Percentiles rank a stretch among this genome's conserved stretches.
phyloP scores from a whole-genome alignment of 2,329 filamentous ascomycete genomes.

The Aspergillus sp. region DNA sequence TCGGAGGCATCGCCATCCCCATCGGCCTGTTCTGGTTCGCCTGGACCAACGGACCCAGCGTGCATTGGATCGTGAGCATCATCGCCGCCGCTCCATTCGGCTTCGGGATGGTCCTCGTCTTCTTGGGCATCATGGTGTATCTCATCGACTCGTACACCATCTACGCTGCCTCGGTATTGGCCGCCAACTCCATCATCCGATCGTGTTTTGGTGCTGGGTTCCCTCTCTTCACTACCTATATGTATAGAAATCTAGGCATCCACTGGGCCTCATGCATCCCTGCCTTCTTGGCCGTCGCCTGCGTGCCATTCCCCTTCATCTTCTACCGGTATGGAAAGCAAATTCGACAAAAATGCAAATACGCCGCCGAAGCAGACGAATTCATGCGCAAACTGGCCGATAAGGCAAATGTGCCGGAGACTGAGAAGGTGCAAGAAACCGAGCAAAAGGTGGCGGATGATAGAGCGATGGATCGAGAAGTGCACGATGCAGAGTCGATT shows the following conservation, averaged over 20 bases:
- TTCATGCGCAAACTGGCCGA: conserved; percentile 12
- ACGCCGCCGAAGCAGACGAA: not conserved
- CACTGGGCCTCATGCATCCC: conserved; percentile 22
- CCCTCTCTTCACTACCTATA: conserved; percentile 23
- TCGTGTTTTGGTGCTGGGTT: conserved; percentile 21
- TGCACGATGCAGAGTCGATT: conserved; percentile 2
- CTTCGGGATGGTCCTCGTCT: conserved; percentile 21
- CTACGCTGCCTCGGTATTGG: conserved; percentile 20
- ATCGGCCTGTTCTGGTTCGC: conserved; percentile 29
- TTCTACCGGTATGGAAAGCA: conserved; percentile 20
- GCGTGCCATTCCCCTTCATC: conserved; percentile 21
- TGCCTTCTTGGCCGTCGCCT: conserved; percentile 20
- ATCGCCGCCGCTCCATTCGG: conserved; percentile 19
- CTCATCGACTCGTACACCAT: conserved; percentile 23
- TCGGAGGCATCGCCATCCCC: conserved; percentile 21
- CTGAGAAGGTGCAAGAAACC: conserved; percentile 1
- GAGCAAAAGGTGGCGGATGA: not conserved
- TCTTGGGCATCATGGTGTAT: conserved; percentile 22
- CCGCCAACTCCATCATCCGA: conserved; percentile 20
- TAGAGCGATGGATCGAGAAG: not conserved
- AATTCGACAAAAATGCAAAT: not conserved
- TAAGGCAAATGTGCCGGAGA: conserved; percentile 2
- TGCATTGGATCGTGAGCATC: conserved; percentile 21
- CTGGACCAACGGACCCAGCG: conserved; percentile 24
- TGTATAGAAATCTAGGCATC: conserved; percentile 20